Conservation (phyloP, 352 stramenopile genomes). For the Stramenopiles sp. region DNA sequence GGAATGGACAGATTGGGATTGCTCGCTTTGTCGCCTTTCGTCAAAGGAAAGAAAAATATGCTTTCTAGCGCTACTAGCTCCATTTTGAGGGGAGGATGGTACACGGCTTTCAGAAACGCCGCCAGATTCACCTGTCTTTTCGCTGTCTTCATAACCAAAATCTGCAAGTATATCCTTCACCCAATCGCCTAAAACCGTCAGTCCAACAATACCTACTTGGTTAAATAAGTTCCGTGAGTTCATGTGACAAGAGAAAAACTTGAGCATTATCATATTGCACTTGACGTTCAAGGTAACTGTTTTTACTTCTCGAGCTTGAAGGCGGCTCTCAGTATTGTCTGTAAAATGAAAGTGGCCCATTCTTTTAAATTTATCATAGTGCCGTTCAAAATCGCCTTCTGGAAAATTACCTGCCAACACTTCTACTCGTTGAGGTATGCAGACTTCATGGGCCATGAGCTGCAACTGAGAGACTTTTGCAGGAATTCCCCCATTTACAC, state of each 20-base stretch:
- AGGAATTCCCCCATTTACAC: neutral
- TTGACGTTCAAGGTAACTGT: neutral
- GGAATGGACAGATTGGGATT: no score
- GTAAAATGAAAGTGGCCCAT: neutral
- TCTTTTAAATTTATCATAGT: no score
- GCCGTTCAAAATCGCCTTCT: neutral
- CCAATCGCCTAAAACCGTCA: neutral
- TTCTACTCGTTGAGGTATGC: neutral
- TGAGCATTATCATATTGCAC: neutral
- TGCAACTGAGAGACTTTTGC: neutral
- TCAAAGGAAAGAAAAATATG: no score
- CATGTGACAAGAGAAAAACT: neutral
- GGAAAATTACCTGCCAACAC: neutral
- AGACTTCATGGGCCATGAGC: neutral
- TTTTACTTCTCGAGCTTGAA: neutral
- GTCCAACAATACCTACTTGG: neutral
- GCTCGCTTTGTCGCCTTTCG: no score
- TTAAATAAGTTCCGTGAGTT: neutral
- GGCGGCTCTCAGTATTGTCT: neutral
- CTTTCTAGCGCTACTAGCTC: no score
- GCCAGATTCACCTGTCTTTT: no score
- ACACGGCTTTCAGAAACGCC: no score
- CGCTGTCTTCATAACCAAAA: neutral
- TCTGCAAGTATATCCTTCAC: neutral
- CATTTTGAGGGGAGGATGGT: no score